Base-by-base conservation (phyloP, 2,329 filamentous ascomycete genomes). In the Aspergillus fructus region DNA sequence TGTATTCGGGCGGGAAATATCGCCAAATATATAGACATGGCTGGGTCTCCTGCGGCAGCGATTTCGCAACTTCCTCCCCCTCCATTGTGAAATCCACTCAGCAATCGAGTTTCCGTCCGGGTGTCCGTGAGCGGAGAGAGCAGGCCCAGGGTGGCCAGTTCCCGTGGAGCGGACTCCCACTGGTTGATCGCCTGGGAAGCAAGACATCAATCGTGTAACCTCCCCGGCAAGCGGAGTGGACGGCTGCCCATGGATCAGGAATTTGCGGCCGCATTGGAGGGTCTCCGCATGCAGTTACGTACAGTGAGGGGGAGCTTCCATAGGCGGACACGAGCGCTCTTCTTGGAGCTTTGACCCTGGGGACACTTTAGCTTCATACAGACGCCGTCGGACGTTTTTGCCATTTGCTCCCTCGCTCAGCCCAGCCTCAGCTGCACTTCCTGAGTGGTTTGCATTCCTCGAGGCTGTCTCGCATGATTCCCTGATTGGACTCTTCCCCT, bases 1-100 rank as follows among this genome's bases (percentile, higher is more conserved):
- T 21, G 7, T 30, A 39, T 45, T 42, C 19, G 53, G 58, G 39
- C 37, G 52, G 58, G 61, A 58, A 61, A 58, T 52, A 54, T 43
- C 43, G 37, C 52, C 50, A 12, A 64, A 62, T 65, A 63, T 64
- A 65, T 65, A 65, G 53, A 45, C 19, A 30, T 53, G 13, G 11
- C 52, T 48, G 33, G 21, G 8, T 37, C 15, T 53, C 27, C 27
- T 30, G 8, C 9, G 3, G 27, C 27, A 30, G 49, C 42, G 49
- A 52, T 53, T 43, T 53, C 49, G 49, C 55, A 53, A 27, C 34
- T 17, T 48, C 19, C 45, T 43, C 49, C 54, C 54, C 56, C 56
- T 46, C 48, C 48, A 30, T 17, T 19, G 33, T 51, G 12, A 11
- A 11, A 57, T 19, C 21, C 43, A 30, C 47, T 19, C 37, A 40